Evolutionary conservation across 768 basidiomycete species (phyloP).

Genomic region (Agrocybe pediades): DNA sequence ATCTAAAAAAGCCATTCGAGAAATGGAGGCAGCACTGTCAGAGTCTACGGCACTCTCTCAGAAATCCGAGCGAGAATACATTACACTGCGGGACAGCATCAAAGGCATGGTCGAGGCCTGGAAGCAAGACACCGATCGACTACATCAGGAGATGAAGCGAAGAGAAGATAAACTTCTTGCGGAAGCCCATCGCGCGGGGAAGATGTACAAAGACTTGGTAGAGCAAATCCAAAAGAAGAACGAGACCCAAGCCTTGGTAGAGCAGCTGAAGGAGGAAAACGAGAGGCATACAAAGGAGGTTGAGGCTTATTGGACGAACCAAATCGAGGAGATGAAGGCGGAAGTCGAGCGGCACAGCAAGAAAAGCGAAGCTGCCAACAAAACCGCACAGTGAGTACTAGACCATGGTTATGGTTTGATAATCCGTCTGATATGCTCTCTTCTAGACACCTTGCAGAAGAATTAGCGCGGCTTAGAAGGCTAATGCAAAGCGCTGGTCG

Average conservation of each 20-base stretch:
- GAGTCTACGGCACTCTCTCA: conserved; percentile 79
- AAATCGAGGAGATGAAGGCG: conserved; percentile 54
- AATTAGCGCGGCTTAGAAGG: conserved; percentile 69
- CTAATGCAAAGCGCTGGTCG: conserved; percentile 65
- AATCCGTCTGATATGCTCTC: not conserved
- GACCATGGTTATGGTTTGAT: not conserved
- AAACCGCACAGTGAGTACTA: conserved; percentile 57
- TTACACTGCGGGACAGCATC: conserved; percentile 74
- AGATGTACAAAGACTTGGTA: conserved; percentile 67
- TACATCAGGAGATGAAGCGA: conserved; percentile 74
- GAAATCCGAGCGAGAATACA: conserved; percentile 83
- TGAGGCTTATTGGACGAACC: conserved; percentile 59
- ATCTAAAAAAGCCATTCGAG: conserved; percentile 75
- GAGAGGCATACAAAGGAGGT: conserved; percentile 52
- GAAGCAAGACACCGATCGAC: conserved; percentile 70
- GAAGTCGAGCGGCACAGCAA: conserved; percentile 54
- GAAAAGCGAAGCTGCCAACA: conserved; percentile 57
- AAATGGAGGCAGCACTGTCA: conserved; percentile 74
- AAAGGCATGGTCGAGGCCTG: conserved; percentile 73
- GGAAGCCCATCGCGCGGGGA: conserved; percentile 69
- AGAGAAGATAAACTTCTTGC: conserved; percentile 68
- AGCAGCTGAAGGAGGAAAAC: conserved; percentile 52
- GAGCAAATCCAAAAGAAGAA: conserved; percentile 64
- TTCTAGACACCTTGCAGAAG: conserved; percentile 56
- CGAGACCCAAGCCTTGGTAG: conserved; percentile 45